These are phyloP conservation scores for Barnettozyma vustinii DNA, from an alignment of 805 yeast species.

Conservation along the genomic window DNA sequence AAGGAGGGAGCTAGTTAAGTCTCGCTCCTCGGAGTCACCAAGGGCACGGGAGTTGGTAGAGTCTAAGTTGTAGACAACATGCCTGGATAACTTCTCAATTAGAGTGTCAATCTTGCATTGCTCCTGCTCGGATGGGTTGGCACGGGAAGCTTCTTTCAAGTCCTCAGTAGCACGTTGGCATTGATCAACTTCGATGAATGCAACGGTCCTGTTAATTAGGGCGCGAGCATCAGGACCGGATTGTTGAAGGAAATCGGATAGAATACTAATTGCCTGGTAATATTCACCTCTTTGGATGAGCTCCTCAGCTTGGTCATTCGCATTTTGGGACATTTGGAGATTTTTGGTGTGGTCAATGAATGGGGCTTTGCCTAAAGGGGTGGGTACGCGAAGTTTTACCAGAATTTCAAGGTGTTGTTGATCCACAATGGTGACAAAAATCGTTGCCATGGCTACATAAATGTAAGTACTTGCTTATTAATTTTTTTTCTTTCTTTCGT, in stretches of 20 bases:
- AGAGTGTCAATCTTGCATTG: slow-evolving; percentile 16
- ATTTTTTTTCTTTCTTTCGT: no score
- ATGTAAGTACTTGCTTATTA: no score
- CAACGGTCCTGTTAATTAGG: slow-evolving; percentile 21
- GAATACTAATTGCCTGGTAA: slow-evolving; percentile 3
- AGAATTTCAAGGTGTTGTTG: neutral
- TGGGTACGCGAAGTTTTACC: neutral
- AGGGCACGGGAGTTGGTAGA: slow-evolving; percentile 17
- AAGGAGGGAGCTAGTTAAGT: slow-evolving; percentile 16
- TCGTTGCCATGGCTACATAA: no score
- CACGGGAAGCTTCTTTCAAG: slow-evolving; percentile 18
- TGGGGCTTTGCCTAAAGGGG: no score
- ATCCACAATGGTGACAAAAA: no score
- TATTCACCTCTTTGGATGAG: slow-evolving; percentile 3
- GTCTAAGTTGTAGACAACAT: slow-evolving; percentile 19
- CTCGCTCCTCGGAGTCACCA: slow-evolving; percentile 18
- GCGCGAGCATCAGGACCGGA: slow-evolving; percentile 16
- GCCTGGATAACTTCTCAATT: slow-evolving; percentile 17
- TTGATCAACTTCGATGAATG: slow-evolving; percentile 13
- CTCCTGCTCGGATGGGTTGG: slow-evolving; percentile 19
- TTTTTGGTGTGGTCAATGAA: neutral
- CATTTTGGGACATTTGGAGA: slow-evolving; percentile 9
- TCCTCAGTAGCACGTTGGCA: slow-evolving; percentile 21
- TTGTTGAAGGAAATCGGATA: neutral
- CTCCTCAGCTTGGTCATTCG: slow-evolving; percentile 13